Conservation (phyloP, 257 asterid genomes). For the Mitragyna speciosa region DNA sequence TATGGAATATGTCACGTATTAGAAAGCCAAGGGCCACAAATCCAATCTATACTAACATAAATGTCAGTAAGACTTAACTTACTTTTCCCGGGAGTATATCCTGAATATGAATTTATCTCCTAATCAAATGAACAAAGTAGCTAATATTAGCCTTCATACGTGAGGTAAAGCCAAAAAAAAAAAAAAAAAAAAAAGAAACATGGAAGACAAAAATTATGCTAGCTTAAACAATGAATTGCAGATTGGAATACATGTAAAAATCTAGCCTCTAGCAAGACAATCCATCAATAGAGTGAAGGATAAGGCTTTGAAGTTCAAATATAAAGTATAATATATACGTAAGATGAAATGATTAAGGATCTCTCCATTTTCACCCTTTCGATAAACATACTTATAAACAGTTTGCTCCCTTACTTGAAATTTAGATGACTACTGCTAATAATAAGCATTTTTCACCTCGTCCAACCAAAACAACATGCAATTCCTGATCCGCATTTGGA, state of each 20-base stretch:
- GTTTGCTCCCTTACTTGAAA: not conserved
- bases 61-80: constrained; percentile 1
- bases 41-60: constrained; percentile 1
- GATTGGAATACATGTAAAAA: not conserved
- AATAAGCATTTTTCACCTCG: constrained; percentile 40
- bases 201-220: not conserved
- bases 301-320: not conserved
- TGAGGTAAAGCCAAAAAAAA: not conserved
- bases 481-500: constrained; percentile 32
- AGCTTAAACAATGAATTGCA: not conserved
- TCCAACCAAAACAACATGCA: constrained; percentile 35
- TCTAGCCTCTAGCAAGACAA: not conserved
- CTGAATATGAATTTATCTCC: constrained; percentile 48
- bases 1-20: constrained; percentile 10
- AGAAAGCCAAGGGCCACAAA: not conserved
- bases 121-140: constrained; percentile 27
- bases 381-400: not conserved
- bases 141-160: constrained; percentile 13
- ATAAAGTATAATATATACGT: not conserved
- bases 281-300: not conserved
- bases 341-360: not conserved
- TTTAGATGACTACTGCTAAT: not conserved
- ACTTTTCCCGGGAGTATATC: constrained; percentile 37
- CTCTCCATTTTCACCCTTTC: not conserved
- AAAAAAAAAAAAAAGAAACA: no score